These are phyloP conservation scores for Sporothrix luriei DNA, from an alignment of 2,329 filamentous ascomycete genomes.

Conservation along the genomic window DNA sequence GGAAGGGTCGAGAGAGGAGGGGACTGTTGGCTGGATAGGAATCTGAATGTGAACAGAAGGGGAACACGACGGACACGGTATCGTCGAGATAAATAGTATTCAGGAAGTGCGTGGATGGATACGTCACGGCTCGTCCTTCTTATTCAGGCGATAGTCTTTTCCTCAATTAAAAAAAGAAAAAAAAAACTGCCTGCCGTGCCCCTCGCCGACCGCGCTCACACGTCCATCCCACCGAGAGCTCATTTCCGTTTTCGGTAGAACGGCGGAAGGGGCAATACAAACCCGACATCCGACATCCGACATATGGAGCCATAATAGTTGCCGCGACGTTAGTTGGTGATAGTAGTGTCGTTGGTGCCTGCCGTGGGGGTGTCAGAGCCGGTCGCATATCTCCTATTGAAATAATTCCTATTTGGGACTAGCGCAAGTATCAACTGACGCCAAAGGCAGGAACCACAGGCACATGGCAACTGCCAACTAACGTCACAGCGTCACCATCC, in stretches of 20 bases:
- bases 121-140: slow-evolving; percentile 14
- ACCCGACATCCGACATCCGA: slow-evolving; percentile 11
- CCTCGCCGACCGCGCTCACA: slow-evolving; percentile 7
- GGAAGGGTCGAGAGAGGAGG: not conserved
- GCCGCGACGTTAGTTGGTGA: not conserved
- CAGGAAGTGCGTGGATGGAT: not conserved
- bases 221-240: not conserved
- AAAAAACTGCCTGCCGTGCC: too few relatives aligned
- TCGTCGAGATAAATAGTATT: slow-evolving; percentile 10
- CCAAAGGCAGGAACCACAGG: not conserved
- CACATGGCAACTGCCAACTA: not conserved
- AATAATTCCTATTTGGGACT: slow-evolving; percentile 9
- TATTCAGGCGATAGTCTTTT: not conserved
- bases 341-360: not conserved
- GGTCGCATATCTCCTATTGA: slow-evolving; percentile 8
- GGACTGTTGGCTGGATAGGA: not conserved
- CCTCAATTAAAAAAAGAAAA: not conserved
- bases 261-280: not conserved
- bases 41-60: not conserved
- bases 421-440: not conserved
- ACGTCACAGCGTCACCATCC: too few relatives aligned
- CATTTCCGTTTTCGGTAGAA: not conserved
- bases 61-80: not conserved
- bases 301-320: not conserved
- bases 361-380: not conserved